phyloP scores from a whole-genome alignment of 495 filamentous ascomycete genomes.

The Neurospora sp. region DNA sequence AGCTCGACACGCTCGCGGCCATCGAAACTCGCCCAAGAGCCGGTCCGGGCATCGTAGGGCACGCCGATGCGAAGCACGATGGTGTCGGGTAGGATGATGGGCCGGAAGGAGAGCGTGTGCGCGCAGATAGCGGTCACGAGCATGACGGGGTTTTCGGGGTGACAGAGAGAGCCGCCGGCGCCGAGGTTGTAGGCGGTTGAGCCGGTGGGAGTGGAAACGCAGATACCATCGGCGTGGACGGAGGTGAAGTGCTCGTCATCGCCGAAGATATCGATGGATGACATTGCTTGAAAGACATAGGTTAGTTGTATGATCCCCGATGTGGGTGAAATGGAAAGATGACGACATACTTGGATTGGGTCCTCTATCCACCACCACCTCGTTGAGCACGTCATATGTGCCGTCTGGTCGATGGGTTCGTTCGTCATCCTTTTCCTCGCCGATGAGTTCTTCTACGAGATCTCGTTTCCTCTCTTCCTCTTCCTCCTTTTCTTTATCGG shows the following conservation, averaged over 20 bases:
- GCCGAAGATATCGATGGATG: constrained; percentile 79
- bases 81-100: constrained; percentile 90
- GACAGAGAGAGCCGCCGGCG: constrained; percentile 87
- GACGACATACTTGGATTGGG: constrained; percentile 67
- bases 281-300: constrained; percentile 52
- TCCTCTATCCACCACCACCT: constrained; percentile 81
- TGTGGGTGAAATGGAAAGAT: constrained; percentile 6
- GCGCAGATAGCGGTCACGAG: constrained; percentile 92
- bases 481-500: neutral
- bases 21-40: constrained; percentile 95
- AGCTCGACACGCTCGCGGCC: constrained; percentile 84
- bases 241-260: constrained; percentile 93
- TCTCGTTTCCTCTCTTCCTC: constrained; percentile 38
- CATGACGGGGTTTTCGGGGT: constrained; percentile 95
- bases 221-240: constrained; percentile 77
- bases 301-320: constrained; percentile 2
- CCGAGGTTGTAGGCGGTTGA: constrained; percentile 97
- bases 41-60: constrained; percentile 80
- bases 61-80: constrained; percentile 87
- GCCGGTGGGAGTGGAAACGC: constrained; percentile 84
- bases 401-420: constrained; percentile 72
- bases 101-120: constrained; percentile 90
- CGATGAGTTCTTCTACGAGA: constrained; percentile 83
- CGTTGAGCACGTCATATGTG: constrained; percentile 84
- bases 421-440: constrained; percentile 68